phyloP scores from a whole-genome alignment of 2,329 filamentous ascomycete species.

The Epichloe glyceriae region DNA sequence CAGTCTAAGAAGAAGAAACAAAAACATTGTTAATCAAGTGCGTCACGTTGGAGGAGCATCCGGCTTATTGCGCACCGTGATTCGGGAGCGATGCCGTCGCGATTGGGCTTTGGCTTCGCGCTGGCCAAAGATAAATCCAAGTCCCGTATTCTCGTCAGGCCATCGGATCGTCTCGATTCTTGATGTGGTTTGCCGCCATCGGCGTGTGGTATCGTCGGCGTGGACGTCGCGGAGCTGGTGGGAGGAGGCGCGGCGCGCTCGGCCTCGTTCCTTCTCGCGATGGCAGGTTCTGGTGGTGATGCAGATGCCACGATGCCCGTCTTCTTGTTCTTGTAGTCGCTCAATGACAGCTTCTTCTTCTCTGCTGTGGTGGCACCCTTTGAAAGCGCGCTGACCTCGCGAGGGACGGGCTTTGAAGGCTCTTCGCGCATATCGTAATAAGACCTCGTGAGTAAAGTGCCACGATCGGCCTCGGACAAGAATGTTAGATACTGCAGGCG shows the following conservation, averaged over 20 bases:
- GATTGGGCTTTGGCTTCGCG: slow-evolving; percentile 4
- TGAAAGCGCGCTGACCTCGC: slow-evolving; percentile 26
- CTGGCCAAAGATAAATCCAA: not conserved
- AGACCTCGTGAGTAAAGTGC: slow-evolving; percentile 41
- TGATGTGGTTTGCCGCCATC: slow-evolving; percentile 2
- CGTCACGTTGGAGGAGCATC: not conserved
- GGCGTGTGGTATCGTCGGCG: slow-evolving; percentile 5
- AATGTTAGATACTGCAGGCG: slow-evolving; percentile 45
- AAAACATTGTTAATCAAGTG: not conserved
- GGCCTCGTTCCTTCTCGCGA: slow-evolving; percentile 19
- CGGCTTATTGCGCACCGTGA: slow-evolving; percentile 6
- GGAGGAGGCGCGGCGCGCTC: slow-evolving; percentile 16
- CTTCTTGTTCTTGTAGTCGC: slow-evolving; percentile 47
- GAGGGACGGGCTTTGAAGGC: slow-evolving; percentile 25
- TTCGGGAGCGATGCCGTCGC: slow-evolving; percentile 3
- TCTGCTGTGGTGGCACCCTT: slow-evolving; percentile 27
- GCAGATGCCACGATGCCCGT: slow-evolving; percentile 19
- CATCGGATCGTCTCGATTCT: slow-evolving; percentile 7
- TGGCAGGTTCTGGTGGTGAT: slow-evolving; percentile 23
- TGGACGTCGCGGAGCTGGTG: slow-evolving; percentile 4
- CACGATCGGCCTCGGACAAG: slow-evolving; percentile 44
- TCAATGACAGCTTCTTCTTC: slow-evolving; percentile 45
- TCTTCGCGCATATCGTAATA: slow-evolving; percentile 46
- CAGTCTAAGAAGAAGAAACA: slow-evolving; percentile 13
- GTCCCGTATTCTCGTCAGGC: slow-evolving; percentile 6